Evolutionary conservation across 148 eudicot genomes (phyloP).

Genomic region (Silene conica): DNA sequence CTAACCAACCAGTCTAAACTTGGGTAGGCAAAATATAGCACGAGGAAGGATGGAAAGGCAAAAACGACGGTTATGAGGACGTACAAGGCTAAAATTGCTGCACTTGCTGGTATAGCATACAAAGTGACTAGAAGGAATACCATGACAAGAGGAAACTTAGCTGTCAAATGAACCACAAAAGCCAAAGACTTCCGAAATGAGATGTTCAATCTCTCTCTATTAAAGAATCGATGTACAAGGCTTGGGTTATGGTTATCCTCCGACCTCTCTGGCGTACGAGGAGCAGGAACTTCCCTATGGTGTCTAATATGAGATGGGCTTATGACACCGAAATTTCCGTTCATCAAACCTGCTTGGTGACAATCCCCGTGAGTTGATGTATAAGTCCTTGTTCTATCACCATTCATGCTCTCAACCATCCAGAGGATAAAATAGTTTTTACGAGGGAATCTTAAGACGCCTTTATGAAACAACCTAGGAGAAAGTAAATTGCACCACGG

Average conservation of each 20-base stretch:
- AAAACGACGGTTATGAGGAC: constrained; percentile 52
- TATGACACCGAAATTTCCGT: constrained; percentile 16
- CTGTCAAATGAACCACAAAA: constrained; percentile 43
- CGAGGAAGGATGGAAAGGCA: constrained; percentile 57
- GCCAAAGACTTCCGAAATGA: constrained; percentile 52
- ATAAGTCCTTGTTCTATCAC: constrained; percentile 40
- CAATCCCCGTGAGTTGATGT: constrained; percentile 29
- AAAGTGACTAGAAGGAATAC: constrained; percentile 53
- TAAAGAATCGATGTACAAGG: constrained; percentile 14
- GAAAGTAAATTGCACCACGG: constrained; percentile 63
- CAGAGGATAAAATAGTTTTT: constrained; percentile 61
- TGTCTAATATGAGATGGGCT: constrained; percentile 21
- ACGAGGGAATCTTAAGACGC: constrained; percentile 48
- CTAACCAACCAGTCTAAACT: constrained; percentile 58
- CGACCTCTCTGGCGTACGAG: constrained; percentile 14
- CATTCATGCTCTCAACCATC: constrained; percentile 74
- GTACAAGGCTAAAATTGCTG: constrained; percentile 53
- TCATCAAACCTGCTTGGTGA: constrained; percentile 19
- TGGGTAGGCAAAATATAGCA: constrained; percentile 61
- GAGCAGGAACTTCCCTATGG: constrained; percentile 4
- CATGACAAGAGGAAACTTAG: constrained; percentile 58
- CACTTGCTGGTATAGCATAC: constrained; percentile 66
- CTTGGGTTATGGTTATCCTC: constrained; percentile 19
- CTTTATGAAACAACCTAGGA: constrained; percentile 41
- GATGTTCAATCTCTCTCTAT: constrained; percentile 33